Evolutionary conservation across 2,329 filamentous ascomycete species (phyloP).

Genomic region (Parafenestella ontariensis): DNA sequence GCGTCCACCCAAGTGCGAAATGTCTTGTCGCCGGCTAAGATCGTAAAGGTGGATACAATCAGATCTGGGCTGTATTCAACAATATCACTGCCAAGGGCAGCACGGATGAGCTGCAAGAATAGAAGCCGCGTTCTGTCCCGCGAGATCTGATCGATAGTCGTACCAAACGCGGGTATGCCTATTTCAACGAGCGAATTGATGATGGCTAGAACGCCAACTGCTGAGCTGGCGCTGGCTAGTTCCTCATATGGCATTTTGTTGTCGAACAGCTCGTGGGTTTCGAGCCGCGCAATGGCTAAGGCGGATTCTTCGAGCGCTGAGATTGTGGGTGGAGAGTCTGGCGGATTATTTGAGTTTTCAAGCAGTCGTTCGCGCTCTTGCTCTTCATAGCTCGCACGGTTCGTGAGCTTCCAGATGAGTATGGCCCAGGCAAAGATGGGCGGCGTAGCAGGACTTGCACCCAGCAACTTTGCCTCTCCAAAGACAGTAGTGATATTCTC

Average conservation of each 20-base stretch:
- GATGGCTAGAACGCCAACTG: slow-evolving; percentile 32
- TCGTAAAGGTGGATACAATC: slow-evolving; percentile 68
- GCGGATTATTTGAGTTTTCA: slow-evolving; percentile 24
- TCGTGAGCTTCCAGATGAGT: slow-evolving; percentile 54
- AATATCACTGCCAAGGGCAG: slow-evolving; percentile 63
- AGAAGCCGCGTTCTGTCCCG: slow-evolving; percentile 68
- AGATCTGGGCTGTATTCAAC: slow-evolving; percentile 77
- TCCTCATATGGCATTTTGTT: slow-evolving; percentile 32
- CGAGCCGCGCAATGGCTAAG: slow-evolving; percentile 27
- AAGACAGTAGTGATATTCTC: slow-evolving; percentile 76
- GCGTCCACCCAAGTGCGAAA: slow-evolving; percentile 44
- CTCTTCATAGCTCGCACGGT: slow-evolving; percentile 29
- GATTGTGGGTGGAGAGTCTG: slow-evolving; percentile 16
- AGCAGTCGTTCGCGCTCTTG: slow-evolving; percentile 37
- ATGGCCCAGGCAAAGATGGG: slow-evolving; percentile 83
- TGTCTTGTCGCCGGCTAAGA: slow-evolving; percentile 62
- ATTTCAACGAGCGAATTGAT: slow-evolving; percentile 35
- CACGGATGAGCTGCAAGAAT: slow-evolving; percentile 74
- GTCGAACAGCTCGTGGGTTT: slow-evolving; percentile 36
- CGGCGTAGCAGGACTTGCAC: slow-evolving; percentile 70
- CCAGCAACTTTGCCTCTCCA: slow-evolving; percentile 60
- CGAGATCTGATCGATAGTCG: slow-evolving; percentile 59
- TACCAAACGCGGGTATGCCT: slow-evolving; percentile 53
- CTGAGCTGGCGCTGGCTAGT: slow-evolving; percentile 34
- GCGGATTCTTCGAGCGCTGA: slow-evolving; percentile 39